Base-by-base conservation (phyloP, 352 stramenopile genomes). In the Phytophthora rubi region DNA sequence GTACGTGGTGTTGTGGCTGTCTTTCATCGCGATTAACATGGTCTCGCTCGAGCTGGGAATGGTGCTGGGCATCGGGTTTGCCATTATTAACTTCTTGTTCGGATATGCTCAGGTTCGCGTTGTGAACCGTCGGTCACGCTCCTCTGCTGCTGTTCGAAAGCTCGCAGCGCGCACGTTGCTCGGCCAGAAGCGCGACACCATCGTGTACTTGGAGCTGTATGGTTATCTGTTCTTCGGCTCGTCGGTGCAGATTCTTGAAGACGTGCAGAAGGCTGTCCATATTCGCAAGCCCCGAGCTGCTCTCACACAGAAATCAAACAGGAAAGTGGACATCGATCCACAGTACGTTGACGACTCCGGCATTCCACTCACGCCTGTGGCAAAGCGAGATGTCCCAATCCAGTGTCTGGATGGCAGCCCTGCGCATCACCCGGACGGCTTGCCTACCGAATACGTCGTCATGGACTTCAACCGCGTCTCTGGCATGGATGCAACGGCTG, bases 41-140 rank as follows among this genome's bases (percentile, higher is more conserved):
- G 76, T 97, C 18, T 97, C 93, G n/a, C 91, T 99, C n/a, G 96
- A 99, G 71, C 83, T 97, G 64, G 97, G 97, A 39, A 99, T 99
- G 81, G 57, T 98, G 8, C 68, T 96, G 15, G 97, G 97, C 44
- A 92, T 99, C 30, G 64, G 89, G 7, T 82, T 98, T 47, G 92
- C 92, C 18, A 92, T 94, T 56, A 75, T 96, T 61, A 94, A 94
- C 69, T 94, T 96, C 59, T 68, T 96, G 69, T 48, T 96, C 6
- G 88, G 86, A 10, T 95, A 95, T 61, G 82, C 85, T 3, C 76
- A 90, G 48, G 83, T 92, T 32, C 77, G 80, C n/a, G 86, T 94
- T 16, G 84, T 95, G 42, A 87, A 68, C 26, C 82, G 85, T 15
- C 77, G 77, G 16, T 89, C 79, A 21, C 81, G 83, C 30, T 79